phyloP scores from a whole-genome alignment of 345 rosid species.

The Acer saccharum region DNA sequence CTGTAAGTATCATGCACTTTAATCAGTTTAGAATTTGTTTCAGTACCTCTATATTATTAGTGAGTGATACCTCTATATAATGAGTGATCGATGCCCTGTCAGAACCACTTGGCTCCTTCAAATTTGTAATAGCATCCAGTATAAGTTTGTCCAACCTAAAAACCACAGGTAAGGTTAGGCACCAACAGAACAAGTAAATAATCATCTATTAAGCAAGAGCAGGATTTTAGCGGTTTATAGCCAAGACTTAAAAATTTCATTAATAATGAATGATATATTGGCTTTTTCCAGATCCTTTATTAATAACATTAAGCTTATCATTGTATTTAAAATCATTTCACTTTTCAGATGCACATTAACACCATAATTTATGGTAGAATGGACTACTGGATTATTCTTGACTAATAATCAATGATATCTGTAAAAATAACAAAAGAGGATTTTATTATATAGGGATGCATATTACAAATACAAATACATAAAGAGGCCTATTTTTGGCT shows the following conservation, averaged over 20 bases:
- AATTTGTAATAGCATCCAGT: conserved; percentile 70
- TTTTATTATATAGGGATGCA: too few species aligned
- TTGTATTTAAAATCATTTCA: background rate
- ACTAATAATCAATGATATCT: background rate
- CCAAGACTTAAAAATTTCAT: conserved; percentile 3
- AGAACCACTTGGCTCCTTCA: conserved; percentile 86
- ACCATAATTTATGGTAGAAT: background rate
- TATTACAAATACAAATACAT: too few species aligned
- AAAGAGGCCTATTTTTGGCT: too few species aligned
- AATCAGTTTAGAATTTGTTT: conserved; percentile 10
- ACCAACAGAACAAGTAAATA: conserved; percentile 12
- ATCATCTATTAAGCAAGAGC: conserved; percentile 16
- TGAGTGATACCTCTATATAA: conserved; percentile 90
- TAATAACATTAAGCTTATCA: background rate
- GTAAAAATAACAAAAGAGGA: too few species aligned
- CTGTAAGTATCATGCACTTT: conserved; percentile 13
- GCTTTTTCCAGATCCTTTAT: background rate
- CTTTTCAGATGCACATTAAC: background rate
- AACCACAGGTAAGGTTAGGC: conserved; percentile 19
- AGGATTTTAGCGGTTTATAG: conserved; percentile 4
- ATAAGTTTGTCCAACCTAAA: conserved; percentile 81
- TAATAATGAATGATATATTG: background rate
- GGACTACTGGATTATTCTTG: conserved; percentile 2
- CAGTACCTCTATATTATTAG: conserved; percentile 74
- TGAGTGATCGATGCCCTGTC: conserved; percentile 74